Evolutionary conservation across 495 filamentous ascomycete species (phyloP).

Genomic region (Saxophila tyrrhenica): DNA sequence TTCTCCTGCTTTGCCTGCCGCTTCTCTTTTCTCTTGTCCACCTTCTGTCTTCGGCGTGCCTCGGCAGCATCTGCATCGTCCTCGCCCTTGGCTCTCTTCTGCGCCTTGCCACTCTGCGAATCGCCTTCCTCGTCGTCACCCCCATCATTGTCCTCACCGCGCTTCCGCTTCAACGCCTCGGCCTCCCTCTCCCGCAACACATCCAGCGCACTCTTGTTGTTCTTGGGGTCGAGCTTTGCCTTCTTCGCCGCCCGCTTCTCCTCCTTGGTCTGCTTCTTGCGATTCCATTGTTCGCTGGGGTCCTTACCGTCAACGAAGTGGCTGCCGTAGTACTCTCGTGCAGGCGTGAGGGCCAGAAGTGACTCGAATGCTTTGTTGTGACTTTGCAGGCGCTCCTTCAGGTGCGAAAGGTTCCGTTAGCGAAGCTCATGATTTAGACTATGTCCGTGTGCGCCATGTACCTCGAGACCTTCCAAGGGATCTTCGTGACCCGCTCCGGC

Average conservation of each 20-base stretch:
- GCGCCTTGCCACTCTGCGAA: conserved; percentile 26
- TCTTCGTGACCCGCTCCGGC: background rate
- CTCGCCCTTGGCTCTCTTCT: conserved; percentile 34
- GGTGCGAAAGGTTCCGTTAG: conserved; percentile 4
- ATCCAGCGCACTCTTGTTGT: conserved; percentile 55
- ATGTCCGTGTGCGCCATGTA: conserved; percentile 17
- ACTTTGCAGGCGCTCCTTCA: conserved; percentile 70
- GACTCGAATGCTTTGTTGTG: conserved; percentile 84
- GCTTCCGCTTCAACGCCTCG: conserved; percentile 25
- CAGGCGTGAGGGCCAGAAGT: conserved; percentile 82
- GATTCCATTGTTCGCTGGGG: conserved; percentile 31
- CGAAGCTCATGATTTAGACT: background rate
- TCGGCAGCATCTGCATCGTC: conserved; percentile 20
- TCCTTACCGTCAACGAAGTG: conserved; percentile 15
- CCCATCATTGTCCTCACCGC: conserved; percentile 29
- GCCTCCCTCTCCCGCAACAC: conserved; percentile 38
- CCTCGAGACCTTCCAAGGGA: conserved; percentile 26
- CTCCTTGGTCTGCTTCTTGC: conserved; percentile 36
- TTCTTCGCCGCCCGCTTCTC: conserved; percentile 29
- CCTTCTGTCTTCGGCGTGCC: conserved; percentile 30
- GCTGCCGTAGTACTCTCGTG: conserved; percentile 70
- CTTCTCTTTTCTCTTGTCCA: conserved; percentile 32
- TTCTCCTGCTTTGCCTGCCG: conserved; percentile 34
- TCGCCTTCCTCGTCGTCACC: conserved; percentile 33
- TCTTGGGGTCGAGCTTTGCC: conserved; percentile 67